phyloP scores from a whole-genome alignment of 345 rosid genomes.

The Isatis tinctoria region DNA sequence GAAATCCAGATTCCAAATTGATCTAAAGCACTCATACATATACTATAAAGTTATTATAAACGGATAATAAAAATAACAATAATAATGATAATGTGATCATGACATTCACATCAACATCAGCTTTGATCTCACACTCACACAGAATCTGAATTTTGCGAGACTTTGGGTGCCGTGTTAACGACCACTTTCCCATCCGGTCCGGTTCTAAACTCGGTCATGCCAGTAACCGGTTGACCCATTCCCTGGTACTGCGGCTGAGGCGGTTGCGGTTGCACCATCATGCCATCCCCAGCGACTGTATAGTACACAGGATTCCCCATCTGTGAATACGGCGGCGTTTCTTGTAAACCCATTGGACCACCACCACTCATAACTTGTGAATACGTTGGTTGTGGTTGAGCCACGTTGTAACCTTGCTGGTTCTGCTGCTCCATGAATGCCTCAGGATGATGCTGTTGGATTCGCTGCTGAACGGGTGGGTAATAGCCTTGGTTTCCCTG shows the following conservation, averaged over 20 bases:
- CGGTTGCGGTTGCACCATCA: conserved; percentile 25
- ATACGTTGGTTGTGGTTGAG: conserved; percentile 37
- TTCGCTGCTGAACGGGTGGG: conserved; percentile 53
- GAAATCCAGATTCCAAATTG: neutral
- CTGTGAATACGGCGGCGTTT: conserved; percentile 10
- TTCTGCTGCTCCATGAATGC: conserved; percentile 68
- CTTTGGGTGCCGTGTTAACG: conserved; percentile 15
- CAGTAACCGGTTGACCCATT: conserved; percentile 28
- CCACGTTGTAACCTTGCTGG: conserved; percentile 52
- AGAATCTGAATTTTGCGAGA: conserved; percentile 11
- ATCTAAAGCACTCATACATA: conserved; percentile 4
- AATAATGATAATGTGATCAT: neutral
- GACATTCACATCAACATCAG: neutral
- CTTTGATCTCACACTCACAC: conserved; percentile 18
- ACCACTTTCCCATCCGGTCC: conserved; percentile 29
- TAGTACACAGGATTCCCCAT: conserved; percentile 32
- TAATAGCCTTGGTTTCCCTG: conserved; percentile 72
- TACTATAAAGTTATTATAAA: neutral
- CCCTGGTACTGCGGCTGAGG: conserved; percentile 31
- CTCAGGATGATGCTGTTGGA: conserved; percentile 44
- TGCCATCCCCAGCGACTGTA: conserved; percentile 27
- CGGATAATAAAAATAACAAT: neutral
- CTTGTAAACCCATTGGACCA: conserved; percentile 24
- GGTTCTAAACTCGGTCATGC: conserved; percentile 23
- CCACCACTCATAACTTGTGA: conserved; percentile 29